phyloP scores from a whole-genome alignment of 352 stramenopile genomes.

The Phytophthora palmivora region DNA sequence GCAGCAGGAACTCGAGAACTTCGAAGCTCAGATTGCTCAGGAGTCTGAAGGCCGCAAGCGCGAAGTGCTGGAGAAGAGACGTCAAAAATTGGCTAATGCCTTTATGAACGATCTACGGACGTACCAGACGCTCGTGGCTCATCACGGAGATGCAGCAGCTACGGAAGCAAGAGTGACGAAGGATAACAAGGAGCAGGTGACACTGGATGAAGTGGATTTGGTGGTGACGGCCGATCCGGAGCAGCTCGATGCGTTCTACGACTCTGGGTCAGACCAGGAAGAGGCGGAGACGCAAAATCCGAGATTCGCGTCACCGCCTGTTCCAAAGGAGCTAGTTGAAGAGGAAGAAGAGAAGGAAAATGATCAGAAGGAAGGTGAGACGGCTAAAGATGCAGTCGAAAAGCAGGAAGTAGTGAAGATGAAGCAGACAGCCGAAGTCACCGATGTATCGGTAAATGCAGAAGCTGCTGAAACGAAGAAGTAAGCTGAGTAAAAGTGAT shows the following conservation, averaged over 20 bases:
- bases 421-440: not conserved
- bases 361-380: not conserved
- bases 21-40: constrained; percentile 64
- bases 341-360: constrained; percentile 49
- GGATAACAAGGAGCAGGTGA: constrained; percentile 38
- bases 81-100: constrained; percentile 60
- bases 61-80: constrained; percentile 61
- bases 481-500: constrained; percentile 12
- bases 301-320: constrained; percentile 19
- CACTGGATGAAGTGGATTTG: constrained; percentile 77
- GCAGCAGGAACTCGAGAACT: constrained; percentile 79
- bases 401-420: not conserved
- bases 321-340: constrained; percentile 19
- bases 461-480: constrained; percentile 2
- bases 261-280: constrained; percentile 57
- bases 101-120: constrained; percentile 83
- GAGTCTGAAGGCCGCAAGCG: constrained; percentile 73
- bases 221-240: constrained; percentile 66
- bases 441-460: constrained; percentile 1
- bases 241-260: constrained; percentile 80
- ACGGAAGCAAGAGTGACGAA: constrained; percentile 11
- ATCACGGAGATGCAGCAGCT: constrained; percentile 47
- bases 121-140: constrained; percentile 77
- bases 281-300: constrained; percentile 21
- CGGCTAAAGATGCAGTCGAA: not conserved